A percentile compares a stretch with the other conserved stretches of the same genome.
phyloP scores from a whole-genome alignment of 306 rosid species.

The Glycine latifolia region DNA sequence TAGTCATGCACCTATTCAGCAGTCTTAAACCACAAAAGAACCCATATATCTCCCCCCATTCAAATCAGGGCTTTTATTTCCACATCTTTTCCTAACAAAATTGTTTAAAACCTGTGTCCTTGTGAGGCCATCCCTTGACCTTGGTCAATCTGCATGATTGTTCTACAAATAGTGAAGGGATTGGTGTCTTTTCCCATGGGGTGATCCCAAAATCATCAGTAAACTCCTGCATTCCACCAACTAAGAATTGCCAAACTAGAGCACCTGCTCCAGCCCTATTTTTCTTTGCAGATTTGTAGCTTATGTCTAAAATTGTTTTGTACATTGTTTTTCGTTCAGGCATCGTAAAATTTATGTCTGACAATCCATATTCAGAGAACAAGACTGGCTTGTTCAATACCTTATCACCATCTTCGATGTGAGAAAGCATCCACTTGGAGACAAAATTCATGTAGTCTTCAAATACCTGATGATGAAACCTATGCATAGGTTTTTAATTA shows the following conservation, averaged over 20 bases:
- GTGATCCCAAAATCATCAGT: slow-evolving; percentile 86
- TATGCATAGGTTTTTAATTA: slow-evolving; percentile 32
- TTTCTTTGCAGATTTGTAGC: slow-evolving; percentile 83
- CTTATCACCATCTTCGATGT: slow-evolving; percentile 89
- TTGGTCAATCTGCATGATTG: slow-evolving; percentile 85
- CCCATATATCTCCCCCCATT: slow-evolving; percentile 33
- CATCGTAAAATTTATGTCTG: slow-evolving; percentile 68
- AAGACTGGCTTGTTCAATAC: slow-evolving; percentile 80
- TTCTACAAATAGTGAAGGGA: slow-evolving; percentile 57
- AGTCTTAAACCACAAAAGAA: slow-evolving; percentile 37
- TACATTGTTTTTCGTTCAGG: slow-evolving; percentile 70
- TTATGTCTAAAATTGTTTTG: slow-evolving; percentile 62
- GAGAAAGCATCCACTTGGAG: slow-evolving; percentile 91
- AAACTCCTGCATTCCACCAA: slow-evolving; percentile 78
- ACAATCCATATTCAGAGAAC: slow-evolving; percentile 91
- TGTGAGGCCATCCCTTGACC: slow-evolving; percentile 60
- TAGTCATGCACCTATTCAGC: slow-evolving; percentile 35
- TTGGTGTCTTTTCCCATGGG: slow-evolving; percentile 72
- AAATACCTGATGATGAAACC: slow-evolving; percentile 69
- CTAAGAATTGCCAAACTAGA: slow-evolving; percentile 87
- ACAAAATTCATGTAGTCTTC: slow-evolving; percentile 75
- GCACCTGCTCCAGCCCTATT: slow-evolving; percentile 82
- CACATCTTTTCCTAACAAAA: slow-evolving; percentile 58
- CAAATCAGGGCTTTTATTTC: slow-evolving; percentile 31
- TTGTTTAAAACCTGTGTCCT: slow-evolving; percentile 55